A percentile compares a stretch with the other conserved stretches of the same genome.
phyloP scores from a whole-genome alignment of 495 filamentous ascomycete species.

The Bombardia bombarda region DNA sequence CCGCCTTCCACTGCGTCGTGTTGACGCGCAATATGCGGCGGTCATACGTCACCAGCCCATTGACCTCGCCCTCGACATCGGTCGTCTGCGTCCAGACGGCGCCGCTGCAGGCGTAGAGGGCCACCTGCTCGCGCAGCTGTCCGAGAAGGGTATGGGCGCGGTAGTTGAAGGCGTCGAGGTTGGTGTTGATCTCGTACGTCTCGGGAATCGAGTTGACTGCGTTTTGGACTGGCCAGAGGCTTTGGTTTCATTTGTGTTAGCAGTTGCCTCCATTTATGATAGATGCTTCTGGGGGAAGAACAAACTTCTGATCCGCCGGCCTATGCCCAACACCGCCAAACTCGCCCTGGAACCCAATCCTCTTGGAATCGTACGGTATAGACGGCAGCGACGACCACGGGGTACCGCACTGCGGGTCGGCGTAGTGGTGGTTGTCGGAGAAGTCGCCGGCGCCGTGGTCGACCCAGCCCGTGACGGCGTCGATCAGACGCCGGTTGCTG shows the following conservation, averaged over 20 bases:
- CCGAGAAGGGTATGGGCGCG: constrained; percentile 43
- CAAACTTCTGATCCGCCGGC: constrained; percentile 42
- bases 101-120: constrained; percentile 48
- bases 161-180: constrained; percentile 57
- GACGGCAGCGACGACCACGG: constrained; percentile 51
- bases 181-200: constrained; percentile 56
- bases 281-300: background rate
- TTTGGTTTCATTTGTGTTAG: constrained; percentile 11
- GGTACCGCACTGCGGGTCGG: constrained; percentile 61
- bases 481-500: constrained; percentile 50
- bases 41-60: constrained; percentile 62
- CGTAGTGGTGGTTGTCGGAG: constrained; percentile 63
- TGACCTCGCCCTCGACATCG: constrained; percentile 69
- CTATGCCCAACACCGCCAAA: constrained; percentile 60
- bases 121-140: constrained; percentile 52
- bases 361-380: constrained; percentile 47
- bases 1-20: constrained; percentile 48
- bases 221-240: constrained; percentile 48
- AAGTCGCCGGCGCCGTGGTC: constrained; percentile 56
- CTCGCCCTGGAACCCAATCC: constrained; percentile 61
- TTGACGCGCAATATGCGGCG: constrained; percentile 46
- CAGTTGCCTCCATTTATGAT: constrained; percentile 13
- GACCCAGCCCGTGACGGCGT: constrained; percentile 53
- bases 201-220: constrained; percentile 52
- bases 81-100: constrained; percentile 61